Evolutionary conservation across 192 early-diverging fungal species (phyloP).

Genomic region (Coemansia sp.): DNA sequence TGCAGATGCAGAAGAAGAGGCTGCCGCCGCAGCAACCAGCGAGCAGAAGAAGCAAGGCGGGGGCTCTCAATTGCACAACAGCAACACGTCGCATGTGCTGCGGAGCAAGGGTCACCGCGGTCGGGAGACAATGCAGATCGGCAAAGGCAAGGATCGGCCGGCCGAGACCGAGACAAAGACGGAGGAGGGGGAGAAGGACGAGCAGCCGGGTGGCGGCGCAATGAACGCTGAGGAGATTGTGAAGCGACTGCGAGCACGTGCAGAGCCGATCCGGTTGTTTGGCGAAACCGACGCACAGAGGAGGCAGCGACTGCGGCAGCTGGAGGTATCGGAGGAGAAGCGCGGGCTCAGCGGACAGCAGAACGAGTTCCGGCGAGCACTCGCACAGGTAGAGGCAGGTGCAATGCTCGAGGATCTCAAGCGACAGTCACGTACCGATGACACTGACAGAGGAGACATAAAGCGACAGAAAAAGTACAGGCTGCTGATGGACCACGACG

Average conservation of each 20-base stretch:
- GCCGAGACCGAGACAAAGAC: neutral
- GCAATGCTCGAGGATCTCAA: conserved; percentile 74
- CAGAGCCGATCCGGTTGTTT: conserved; percentile 90
- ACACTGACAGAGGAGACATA: conserved; percentile 36
- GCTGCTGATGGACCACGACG: conserved; percentile 60
- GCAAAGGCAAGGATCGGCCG: neutral
- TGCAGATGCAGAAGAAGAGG: conserved; percentile 55
- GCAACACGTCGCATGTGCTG: neutral
- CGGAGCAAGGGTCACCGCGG: neutral
- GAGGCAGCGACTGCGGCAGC: conserved; percentile 70
- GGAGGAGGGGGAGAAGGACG: conserved; percentile 6
- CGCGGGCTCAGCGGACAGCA: conserved; percentile 69
- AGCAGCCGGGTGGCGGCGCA: conserved; percentile 1
- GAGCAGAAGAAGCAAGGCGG: neutral
- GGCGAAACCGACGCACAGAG: conserved; percentile 84
- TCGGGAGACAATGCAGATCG: neutral
- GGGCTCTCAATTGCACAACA: neutral
- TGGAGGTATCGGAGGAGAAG: conserved; percentile 84
- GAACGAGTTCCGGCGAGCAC: conserved; percentile 85
- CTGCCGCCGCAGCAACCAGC: conserved; percentile 39
- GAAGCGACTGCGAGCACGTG: conserved; percentile 78
- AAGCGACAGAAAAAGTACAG: conserved; percentile 47
- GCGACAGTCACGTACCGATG: conserved; percentile 54
- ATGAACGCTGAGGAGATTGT: conserved; percentile 76
- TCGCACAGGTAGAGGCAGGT: conserved; percentile 82